Evolutionary conservation across 1,284 basidiomycete genomes (phyloP).

Genomic region (Macrocybe sp.): DNA sequence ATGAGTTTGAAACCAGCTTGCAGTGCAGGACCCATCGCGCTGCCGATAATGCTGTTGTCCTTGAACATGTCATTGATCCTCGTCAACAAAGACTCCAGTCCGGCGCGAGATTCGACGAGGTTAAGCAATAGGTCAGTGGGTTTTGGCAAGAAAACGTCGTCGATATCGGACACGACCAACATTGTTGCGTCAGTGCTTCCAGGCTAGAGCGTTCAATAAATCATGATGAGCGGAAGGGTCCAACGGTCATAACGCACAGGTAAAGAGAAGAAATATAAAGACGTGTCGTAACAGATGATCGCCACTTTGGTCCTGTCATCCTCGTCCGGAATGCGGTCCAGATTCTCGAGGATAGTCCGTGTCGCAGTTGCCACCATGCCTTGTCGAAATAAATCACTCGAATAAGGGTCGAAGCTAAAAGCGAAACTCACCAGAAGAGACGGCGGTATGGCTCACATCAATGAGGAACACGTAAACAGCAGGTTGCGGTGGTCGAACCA

Average conservation of each 20-base stretch:
- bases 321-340: constrained; percentile 95
- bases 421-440: constrained; percentile 66
- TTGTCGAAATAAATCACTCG: constrained; percentile 20
- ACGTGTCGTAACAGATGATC: constrained; percentile 90
- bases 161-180: constrained; percentile 96
- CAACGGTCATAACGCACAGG: constrained; percentile 39
- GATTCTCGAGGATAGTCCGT: constrained; percentile 89
- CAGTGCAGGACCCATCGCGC: constrained; percentile 92
- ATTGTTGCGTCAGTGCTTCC: constrained; percentile 85
- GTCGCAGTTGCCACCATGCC: constrained; percentile 99
- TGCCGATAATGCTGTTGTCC: constrained; percentile 87
- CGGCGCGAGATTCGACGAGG: constrained; percentile 78
- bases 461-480: constrained; percentile 97
- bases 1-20: constrained; percentile 97
- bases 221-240: constrained; percentile 1
- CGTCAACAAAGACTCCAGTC: constrained; percentile 80
- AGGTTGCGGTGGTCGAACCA: constrained; percentile 97
- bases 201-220: constrained; percentile 39
- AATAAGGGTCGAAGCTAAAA: not conserved
- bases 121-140: constrained; percentile 95
- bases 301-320: constrained; percentile 91
- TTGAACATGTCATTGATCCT: constrained; percentile 95
- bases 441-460: constrained; percentile 90
- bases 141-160: constrained; percentile 97
- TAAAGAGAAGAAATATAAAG: constrained; percentile 96